A percentile compares a stretch with the other conserved stretches of the same genome.
phyloP scores from a whole-genome alignment of 768 basidiomycete genomes.

The Leccinum fibrillosum region DNA sequence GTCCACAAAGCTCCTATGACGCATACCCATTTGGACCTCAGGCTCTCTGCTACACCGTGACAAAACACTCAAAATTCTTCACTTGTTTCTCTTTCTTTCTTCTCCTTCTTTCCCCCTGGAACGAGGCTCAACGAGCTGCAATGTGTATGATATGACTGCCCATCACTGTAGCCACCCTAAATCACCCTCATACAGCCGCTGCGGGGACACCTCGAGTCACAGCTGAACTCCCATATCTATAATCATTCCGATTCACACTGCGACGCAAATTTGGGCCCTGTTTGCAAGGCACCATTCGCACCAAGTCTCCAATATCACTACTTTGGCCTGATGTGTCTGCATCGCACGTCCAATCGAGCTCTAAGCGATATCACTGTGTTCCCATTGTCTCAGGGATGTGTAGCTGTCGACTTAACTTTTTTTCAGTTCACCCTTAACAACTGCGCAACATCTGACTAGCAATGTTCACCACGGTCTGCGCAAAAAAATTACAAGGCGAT shows the following conservation, averaged over 20 bases:
- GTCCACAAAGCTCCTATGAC: not conserved
- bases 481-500: not conserved
- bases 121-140: no score
- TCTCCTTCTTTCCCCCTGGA: not conserved
- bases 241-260: not conserved
- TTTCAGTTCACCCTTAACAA: not conserved
- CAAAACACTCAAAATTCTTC: not conserved
- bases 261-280: not conserved
- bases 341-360: not conserved
- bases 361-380: not conserved
- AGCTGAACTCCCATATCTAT: not conserved
- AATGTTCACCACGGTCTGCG: not conserved
- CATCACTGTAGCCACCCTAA: not conserved
- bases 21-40: not conserved
- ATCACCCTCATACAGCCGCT: not conserved
- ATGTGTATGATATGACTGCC: not conserved
- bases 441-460: not conserved
- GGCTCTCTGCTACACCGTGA: not conserved
- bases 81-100: not conserved
- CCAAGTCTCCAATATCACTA: not conserved
- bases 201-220: not conserved
- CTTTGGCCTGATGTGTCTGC: not conserved
- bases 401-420: no score
- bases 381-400: conserved; percentile 4
- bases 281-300: not conserved